These are phyloP conservation scores for Aspergillus eucalypticola DNA, from an alignment of 2,329 filamentous ascomycete genomes.

Conservation along the genomic window DNA sequence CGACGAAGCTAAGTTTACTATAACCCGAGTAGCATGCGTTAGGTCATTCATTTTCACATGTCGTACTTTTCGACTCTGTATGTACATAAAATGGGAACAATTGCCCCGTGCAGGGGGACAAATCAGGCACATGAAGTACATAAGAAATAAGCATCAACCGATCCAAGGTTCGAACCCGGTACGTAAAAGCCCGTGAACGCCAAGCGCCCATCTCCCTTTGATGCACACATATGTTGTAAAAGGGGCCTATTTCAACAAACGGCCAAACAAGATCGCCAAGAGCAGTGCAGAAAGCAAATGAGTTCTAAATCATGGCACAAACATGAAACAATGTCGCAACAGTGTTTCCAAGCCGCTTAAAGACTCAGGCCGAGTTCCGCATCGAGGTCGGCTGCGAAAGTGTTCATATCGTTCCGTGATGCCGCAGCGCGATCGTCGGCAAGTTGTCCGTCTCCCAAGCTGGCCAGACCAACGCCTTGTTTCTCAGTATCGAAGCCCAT, in stretches of 20 bases:
- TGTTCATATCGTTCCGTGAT: conserved; percentile 13
- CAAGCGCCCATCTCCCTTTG: neutral
- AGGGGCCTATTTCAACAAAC: neutral
- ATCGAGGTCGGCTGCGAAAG: conserved; percentile 19
- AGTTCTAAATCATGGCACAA: neutral
- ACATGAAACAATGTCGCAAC: neutral
- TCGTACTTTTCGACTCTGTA: conserved; percentile 14
- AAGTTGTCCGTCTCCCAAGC: conserved; percentile 3
- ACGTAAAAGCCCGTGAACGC: neutral
- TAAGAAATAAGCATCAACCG: neutral
- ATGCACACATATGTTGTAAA: neutral
- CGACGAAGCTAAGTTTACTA: too few species aligned
- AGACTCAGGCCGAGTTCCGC: conserved; percentile 24
- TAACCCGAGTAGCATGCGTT: neutral
- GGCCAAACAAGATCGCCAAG: neutral
- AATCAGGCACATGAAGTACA: neutral
- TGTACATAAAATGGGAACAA: conserved; percentile 13
- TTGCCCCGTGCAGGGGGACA: neutral
- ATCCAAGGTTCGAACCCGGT: neutral
- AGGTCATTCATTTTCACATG: conserved; percentile 15
- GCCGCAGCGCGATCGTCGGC: conserved; percentile 7
- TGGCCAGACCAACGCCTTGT: conserved; percentile 16
- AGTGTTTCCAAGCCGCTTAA: neutral
- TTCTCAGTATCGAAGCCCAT: conserved; percentile 17
- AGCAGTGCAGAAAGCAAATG: neutral